Percentiles rank a stretch among this genome's conserved stretches.
Conservation (phyloP, 2,329 filamentous ascomycete genomes). For the Neonectria hederae region DNA sequence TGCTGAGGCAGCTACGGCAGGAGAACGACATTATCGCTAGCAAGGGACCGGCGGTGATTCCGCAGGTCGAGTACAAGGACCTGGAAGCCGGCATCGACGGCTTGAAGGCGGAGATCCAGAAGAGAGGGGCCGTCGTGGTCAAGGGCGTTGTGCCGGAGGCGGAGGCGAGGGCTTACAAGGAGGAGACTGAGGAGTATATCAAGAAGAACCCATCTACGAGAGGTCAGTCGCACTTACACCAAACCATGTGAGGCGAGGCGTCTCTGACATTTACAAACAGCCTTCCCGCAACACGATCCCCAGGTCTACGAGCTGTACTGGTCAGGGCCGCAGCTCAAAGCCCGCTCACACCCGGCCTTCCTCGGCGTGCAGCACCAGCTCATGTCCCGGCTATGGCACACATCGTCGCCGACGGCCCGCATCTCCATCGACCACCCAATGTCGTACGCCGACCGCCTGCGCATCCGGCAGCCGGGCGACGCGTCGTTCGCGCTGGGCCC, state of each 20-base stretch:
- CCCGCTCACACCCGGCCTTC: conserved; percentile 72
- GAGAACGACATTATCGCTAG: conserved; percentile 60
- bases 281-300: conserved; percentile 72
- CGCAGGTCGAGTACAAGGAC: conserved; percentile 59
- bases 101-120: conserved; percentile 61
- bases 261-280: conserved; percentile 46
- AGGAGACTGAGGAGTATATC: conserved; percentile 71
- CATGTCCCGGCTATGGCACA: conserved; percentile 69
- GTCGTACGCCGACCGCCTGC: conserved; percentile 75
- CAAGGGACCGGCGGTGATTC: conserved; percentile 60
- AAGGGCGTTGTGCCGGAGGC: conserved; percentile 70
- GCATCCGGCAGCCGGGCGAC: conserved; percentile 78
- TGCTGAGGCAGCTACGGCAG: conserved; percentile 55
- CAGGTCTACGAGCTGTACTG: conserved; percentile 82
- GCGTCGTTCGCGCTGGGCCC: conserved; percentile 75
- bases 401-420: conserved; percentile 56
- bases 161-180: conserved; percentile 73
- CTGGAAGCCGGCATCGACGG: conserved; percentile 51
- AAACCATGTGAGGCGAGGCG: too few relatives aligned
- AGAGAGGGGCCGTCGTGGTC: conserved; percentile 71
- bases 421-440: conserved; percentile 66
- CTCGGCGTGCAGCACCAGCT: conserved; percentile 69
- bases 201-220: conserved; percentile 68
- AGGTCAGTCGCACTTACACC: conserved; percentile 47
- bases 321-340: conserved; percentile 73